Percentiles rank a stretch among this genome's conserved stretches.
These are phyloP conservation scores for Coemansia sp. DNA, from an alignment of 192 early-diverging fungal species.

Conservation along the genomic window DNA sequence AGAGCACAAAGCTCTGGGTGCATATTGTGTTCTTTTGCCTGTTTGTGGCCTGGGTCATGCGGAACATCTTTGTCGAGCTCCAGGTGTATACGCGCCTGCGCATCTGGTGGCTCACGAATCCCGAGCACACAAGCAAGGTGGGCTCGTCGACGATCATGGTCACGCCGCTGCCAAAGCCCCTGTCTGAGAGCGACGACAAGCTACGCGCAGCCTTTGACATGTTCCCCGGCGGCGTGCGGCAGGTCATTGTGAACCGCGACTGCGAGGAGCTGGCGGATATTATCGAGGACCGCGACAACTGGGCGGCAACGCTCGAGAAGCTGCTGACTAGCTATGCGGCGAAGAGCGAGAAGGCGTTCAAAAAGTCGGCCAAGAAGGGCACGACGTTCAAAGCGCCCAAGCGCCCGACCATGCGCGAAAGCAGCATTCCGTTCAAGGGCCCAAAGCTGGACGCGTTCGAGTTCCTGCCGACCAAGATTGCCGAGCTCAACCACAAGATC, in stretches of 20 bases:
- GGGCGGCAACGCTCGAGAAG: slow-evolving; percentile 52
- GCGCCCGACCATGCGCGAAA: slow-evolving; percentile 54
- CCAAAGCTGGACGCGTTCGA: slow-evolving; percentile 63
- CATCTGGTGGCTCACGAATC: slow-evolving; percentile 58
- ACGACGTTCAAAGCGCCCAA: slow-evolving; percentile 20
- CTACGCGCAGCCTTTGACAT: slow-evolving; percentile 54
- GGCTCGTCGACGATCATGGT: slow-evolving; percentile 71
- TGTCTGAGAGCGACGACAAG: slow-evolving; percentile 50
- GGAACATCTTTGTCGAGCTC: slow-evolving; percentile 61
- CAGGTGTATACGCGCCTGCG: slow-evolving; percentile 59
- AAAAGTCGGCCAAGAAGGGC: slow-evolving; percentile 35
- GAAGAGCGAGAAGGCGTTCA: slow-evolving; percentile 40
- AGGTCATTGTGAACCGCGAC: slow-evolving; percentile 64
- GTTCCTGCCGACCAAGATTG: slow-evolving; percentile 31
- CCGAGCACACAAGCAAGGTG: slow-evolving; percentile 49
- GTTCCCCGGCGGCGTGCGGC: slow-evolving; percentile 70
- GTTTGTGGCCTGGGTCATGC: slow-evolving; percentile 47
- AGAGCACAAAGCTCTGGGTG: slow-evolving; percentile 60
- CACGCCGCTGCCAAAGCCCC: slow-evolving; percentile 58
- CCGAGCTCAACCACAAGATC: slow-evolving; percentile 45
- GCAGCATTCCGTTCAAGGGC: slow-evolving; percentile 49
- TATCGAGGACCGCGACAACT: slow-evolving; percentile 52
- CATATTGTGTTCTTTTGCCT: slow-evolving; percentile 59
- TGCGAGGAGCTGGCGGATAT: slow-evolving; percentile 52
- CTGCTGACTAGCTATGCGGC: slow-evolving; percentile 53